A percentile compares a stretch with the other conserved stretches of the same genome.
Conservation (phyloP, 768 basidiomycete genomes). For the button mushroom (Agaricus bisporus) region DNA sequence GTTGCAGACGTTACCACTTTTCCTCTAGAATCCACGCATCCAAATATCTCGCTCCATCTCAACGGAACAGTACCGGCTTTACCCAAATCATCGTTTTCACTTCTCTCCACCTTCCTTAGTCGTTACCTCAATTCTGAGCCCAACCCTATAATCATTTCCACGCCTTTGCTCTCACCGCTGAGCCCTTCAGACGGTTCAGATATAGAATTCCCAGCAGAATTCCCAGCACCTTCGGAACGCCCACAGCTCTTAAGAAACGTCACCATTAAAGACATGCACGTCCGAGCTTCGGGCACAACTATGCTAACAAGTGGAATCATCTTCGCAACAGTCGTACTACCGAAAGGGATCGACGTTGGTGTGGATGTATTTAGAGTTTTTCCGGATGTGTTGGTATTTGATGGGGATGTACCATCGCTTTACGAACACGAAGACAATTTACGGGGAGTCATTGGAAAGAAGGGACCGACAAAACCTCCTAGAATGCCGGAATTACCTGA, state of each 20-base stretch:
- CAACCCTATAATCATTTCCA: constrained; percentile 54
- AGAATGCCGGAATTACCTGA: constrained; percentile 46
- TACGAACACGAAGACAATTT: not conserved
- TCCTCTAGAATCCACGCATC: constrained; percentile 57
- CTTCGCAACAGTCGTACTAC: constrained; percentile 59
- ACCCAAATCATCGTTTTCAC: constrained; percentile 25
- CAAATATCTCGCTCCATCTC: constrained; percentile 58
- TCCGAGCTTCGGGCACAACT: constrained; percentile 39
- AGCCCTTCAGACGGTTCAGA: constrained; percentile 29
- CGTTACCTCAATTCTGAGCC: constrained; percentile 53
- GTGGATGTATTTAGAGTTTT: constrained; percentile 58
- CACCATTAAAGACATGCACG: constrained; percentile 70
- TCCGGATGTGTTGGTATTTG: constrained; percentile 75
- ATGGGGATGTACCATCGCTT: constrained; percentile 50
- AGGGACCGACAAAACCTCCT: constrained; percentile 23
- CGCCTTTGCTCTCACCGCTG: constrained; percentile 28
- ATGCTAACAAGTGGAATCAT: constrained; percentile 71
- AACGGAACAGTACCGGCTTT: constrained; percentile 55
- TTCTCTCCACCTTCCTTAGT: constrained; percentile 57
- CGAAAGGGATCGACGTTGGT: constrained; percentile 60
- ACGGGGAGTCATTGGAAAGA: not conserved
- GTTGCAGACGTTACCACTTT: constrained; percentile 49
- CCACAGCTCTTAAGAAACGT: constrained; percentile 67
- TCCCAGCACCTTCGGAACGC: constrained; percentile 60
- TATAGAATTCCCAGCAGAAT: constrained; percentile 40